Conservation (phyloP, 2,329 filamentous ascomycete species). For the Pyrenochaeta sp. region DNA sequence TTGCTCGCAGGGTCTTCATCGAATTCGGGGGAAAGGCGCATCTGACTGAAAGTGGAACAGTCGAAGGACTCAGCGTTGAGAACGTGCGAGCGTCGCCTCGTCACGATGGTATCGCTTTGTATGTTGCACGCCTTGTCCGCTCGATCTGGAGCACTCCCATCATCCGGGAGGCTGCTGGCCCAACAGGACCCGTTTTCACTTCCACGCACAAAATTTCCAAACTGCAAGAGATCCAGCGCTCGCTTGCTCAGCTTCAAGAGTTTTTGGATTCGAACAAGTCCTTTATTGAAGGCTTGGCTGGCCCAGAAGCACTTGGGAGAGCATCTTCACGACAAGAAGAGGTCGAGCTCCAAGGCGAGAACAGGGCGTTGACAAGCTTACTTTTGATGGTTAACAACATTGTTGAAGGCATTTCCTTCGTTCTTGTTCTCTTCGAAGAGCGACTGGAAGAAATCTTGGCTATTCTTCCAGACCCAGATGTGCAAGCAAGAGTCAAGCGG, state of each 20-base stretch:
- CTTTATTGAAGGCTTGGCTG: constrained; percentile 93
- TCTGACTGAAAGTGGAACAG: constrained; percentile 77
- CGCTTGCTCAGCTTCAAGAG: constrained; percentile 76
- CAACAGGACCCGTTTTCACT: constrained; percentile 68
- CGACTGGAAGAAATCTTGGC: constrained; percentile 86
- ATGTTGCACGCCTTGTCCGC: constrained; percentile 85
- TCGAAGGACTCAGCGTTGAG: constrained; percentile 72
- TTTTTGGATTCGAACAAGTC: constrained; percentile 89
- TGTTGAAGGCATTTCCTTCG: constrained; percentile 95
- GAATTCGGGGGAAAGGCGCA: constrained; percentile 90
- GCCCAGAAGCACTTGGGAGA: constrained; percentile 81
- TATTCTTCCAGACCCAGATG: constrained; percentile 70
- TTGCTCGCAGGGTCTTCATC: constrained; percentile 86
- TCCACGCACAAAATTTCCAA: constrained; percentile 74
- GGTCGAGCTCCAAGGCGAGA: constrained; percentile 89
- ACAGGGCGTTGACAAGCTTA: constrained; percentile 87
- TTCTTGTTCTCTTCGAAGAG: constrained; percentile 93
- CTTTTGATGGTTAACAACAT: constrained; percentile 87
- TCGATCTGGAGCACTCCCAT: constrained; percentile 86
- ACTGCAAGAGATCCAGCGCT: constrained; percentile 78
- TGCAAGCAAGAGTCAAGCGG: constrained; percentile 72
- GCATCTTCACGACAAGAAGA: constrained; percentile 87
- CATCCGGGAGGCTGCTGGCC: constrained; percentile 62
- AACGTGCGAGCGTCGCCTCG: constrained; percentile 86
- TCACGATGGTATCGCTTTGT: constrained; percentile 86